A percentile compares a stretch with the other conserved stretches of the same genome.
These are phyloP conservation scores for Blastobotrys muscicola DNA, from an alignment of 805 yeast species.

Conservation along the genomic window DNA sequence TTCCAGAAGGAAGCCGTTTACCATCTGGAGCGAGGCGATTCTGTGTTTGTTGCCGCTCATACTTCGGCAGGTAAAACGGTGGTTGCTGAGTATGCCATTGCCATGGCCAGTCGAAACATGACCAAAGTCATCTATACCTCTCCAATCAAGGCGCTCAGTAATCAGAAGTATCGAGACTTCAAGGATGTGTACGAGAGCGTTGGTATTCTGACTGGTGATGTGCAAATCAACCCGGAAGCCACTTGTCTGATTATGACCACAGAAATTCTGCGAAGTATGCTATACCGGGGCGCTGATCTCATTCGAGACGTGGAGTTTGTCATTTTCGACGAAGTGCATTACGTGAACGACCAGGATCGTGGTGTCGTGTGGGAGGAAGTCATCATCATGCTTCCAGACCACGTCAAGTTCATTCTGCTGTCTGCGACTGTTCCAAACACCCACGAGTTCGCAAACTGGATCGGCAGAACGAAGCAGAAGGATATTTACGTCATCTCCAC, in stretches of 20 bases:
- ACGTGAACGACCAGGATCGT: slow-evolving; percentile 91
- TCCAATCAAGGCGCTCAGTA: slow-evolving; percentile 84
- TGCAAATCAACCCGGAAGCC: slow-evolving; percentile 94
- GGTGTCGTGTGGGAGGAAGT: slow-evolving; percentile 99
- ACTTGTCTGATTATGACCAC: slow-evolving; percentile 96
- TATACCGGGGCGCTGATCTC: slow-evolving; percentile 91
- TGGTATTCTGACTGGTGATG: slow-evolving; percentile 95
- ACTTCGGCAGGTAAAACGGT: slow-evolving; percentile 99
- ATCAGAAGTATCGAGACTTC: slow-evolving; percentile 85
- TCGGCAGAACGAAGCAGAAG: slow-evolving; percentile 92
- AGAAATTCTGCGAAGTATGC: slow-evolving; percentile 89
- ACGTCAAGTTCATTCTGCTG: slow-evolving; percentile 79
- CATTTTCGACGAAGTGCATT: slow-evolving; percentile 95
- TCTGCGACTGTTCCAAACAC: slow-evolving; percentile 99
- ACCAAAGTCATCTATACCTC: slow-evolving; percentile 95
- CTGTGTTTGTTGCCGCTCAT: slow-evolving; percentile 97
- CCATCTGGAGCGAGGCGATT: slow-evolving; percentile 94
- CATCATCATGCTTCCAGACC: slow-evolving; percentile 94
- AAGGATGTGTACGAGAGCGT: slow-evolving; percentile 75
- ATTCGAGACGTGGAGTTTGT: slow-evolving; percentile 97
- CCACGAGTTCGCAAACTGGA: slow-evolving; percentile 96
- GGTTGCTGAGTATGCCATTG: slow-evolving; percentile 96
- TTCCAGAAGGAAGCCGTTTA: slow-evolving; percentile 96
- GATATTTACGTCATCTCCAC: slow-evolving; percentile 95
- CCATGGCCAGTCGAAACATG: slow-evolving; percentile 93